Percentiles rank a stretch among this genome's conserved stretches.
These are phyloP conservation scores for Iberis amara DNA, from an alignment of 441 rosid species.

Conservation along the genomic window DNA sequence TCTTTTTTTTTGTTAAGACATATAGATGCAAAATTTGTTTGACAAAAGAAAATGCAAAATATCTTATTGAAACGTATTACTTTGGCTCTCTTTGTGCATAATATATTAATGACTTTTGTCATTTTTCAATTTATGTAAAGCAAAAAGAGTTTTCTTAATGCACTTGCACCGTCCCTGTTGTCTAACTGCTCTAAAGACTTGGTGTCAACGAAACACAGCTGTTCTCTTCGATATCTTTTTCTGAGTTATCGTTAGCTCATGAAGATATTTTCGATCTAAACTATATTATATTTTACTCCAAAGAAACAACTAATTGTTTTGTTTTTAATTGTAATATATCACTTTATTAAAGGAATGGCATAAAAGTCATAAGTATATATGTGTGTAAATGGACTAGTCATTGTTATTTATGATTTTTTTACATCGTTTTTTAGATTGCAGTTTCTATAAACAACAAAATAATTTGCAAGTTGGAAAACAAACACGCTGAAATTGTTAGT, in stretches of 20 bases:
- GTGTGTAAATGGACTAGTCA: too few species aligned
- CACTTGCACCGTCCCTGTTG: constrained; percentile 9
- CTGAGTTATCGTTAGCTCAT: constrained; percentile 13
- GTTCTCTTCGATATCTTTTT: constrained; percentile 28
- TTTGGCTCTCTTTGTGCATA: not conserved
- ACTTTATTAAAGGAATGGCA: not conserved
- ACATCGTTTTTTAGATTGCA: too few species aligned
- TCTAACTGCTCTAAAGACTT: constrained; percentile 22
- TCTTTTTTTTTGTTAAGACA: too few species aligned
- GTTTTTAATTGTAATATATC: not conserved
- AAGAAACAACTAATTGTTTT: constrained; percentile 10
- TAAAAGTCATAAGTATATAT: not conserved
- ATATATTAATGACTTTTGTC: constrained; percentile 5
- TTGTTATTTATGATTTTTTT: too few species aligned
- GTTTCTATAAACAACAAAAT: too few species aligned
- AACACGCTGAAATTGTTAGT: too few species aligned
- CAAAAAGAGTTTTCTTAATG: not conserved
- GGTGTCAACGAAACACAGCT: constrained; percentile 27
- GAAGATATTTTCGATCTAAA: constrained; percentile 18
- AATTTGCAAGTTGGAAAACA: too few species aligned
- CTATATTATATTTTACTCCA: constrained; percentile 21
- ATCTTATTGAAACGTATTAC: too few species aligned
- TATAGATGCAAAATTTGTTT: too few species aligned
- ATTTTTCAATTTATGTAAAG: constrained; percentile 5
- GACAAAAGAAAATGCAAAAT: too few species aligned